Conservation (phyloP, 2,329 filamentous ascomycete genomes). For the Cladosporium sp. region DNA sequence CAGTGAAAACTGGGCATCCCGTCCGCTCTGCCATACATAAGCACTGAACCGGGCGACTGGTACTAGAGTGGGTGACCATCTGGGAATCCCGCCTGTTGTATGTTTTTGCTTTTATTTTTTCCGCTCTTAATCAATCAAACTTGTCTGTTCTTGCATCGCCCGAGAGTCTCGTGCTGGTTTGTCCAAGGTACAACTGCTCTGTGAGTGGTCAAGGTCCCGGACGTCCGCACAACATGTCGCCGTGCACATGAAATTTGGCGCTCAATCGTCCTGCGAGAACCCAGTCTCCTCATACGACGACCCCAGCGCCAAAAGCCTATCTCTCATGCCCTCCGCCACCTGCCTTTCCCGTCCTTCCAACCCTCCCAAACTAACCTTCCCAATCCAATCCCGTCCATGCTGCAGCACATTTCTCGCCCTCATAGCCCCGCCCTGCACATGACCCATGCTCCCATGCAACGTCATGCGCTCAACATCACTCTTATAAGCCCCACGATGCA, state of each 20-base stretch:
- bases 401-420: conserved; percentile 23
- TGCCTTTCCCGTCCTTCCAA: conserved; percentile 13
- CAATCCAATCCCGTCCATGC: conserved; percentile 22
- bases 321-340: conserved; percentile 20
- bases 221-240: too few relatives aligned
- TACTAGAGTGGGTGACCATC: too few relatives aligned
- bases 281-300: conserved; percentile 10
- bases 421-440: conserved; percentile 19
- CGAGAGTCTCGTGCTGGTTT: too few relatives aligned
- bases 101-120: background rate
- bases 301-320: conserved; percentile 18
- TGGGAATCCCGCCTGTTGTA: too few relatives aligned
- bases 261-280: conserved; percentile 21
- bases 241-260: background rate
- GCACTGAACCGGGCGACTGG: too few relatives aligned
- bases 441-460: conserved; percentile 22
- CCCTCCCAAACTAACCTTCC: conserved; percentile 16
- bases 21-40: too few relatives aligned
- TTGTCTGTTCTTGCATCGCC: too few relatives aligned
- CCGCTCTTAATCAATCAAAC: too few relatives aligned
- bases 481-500: conserved; percentile 71
- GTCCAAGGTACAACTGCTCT: background rate
- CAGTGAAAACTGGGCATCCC: background rate
- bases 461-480: conserved; percentile 53
- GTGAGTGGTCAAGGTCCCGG: too few relatives aligned